Percentiles rank a stretch among this genome's conserved stretches.
phyloP scores from a whole-genome alignment of 2,329 filamentous ascomycete genomes.

The Ceratocystis ficicola region DNA sequence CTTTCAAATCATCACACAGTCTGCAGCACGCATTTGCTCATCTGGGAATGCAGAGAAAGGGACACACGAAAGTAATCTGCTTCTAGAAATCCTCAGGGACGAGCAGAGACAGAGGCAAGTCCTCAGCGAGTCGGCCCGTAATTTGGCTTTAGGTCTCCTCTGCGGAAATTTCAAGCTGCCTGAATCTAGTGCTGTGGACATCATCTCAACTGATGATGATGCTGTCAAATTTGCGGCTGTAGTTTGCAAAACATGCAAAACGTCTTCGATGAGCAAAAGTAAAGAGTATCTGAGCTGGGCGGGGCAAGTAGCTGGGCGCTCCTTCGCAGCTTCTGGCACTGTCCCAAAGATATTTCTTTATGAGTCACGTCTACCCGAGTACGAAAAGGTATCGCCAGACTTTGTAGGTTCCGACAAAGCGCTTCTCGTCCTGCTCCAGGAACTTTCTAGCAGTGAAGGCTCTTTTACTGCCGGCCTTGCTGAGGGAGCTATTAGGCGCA shows the following conservation, averaged over 20 bases:
- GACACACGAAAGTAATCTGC: slow-evolving; percentile 64
- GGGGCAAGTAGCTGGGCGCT: slow-evolving; percentile 68
- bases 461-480: slow-evolving; percentile 46
- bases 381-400: slow-evolving; percentile 36
- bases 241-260: slow-evolving; percentile 64
- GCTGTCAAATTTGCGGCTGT: slow-evolving; percentile 51
- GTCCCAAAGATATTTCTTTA: slow-evolving; percentile 48
- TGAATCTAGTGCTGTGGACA: slow-evolving; percentile 37
- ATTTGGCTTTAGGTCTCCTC: slow-evolving; percentile 59
- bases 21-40: slow-evolving; percentile 54
- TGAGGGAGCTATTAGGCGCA: slow-evolving; percentile 46
- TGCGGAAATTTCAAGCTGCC: slow-evolving; percentile 60
- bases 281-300: slow-evolving; percentile 72
- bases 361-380: slow-evolving; percentile 46
- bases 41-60: slow-evolving; percentile 57
- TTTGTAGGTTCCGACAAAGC: slow-evolving; percentile 49
- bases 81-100: slow-evolving; percentile 71
- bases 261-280: slow-evolving; percentile 50
- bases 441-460: slow-evolving; percentile 47
- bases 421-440: slow-evolving; percentile 49
- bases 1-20: slow-evolving; percentile 55
- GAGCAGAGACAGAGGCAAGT: slow-evolving; percentile 49
- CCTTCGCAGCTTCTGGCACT: slow-evolving; percentile 64
- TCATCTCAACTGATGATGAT: slow-evolving; percentile 54
- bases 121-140: slow-evolving; percentile 56